Conservation (phyloP, 495 filamentous ascomycete species). For the Penicillium alfredii region DNA sequence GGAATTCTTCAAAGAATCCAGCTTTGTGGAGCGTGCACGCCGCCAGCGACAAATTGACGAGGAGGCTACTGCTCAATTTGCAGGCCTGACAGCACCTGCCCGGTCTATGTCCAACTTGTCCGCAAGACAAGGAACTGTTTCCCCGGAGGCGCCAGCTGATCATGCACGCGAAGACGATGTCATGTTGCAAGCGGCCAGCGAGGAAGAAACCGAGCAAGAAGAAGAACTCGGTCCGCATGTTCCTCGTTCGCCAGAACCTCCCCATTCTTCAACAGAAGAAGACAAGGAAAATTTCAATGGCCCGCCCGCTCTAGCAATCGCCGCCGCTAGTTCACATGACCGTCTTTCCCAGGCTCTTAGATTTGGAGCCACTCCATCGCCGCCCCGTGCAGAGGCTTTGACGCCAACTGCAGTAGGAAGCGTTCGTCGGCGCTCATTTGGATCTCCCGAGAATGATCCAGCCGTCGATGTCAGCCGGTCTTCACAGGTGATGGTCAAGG, state of each 20-base stretch:
- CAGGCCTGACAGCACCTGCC: constrained; percentile 33
- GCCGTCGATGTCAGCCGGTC: constrained; percentile 14
- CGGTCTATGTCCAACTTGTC: too few species aligned
- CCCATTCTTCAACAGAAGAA: constrained; percentile 34
- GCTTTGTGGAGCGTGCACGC: constrained; percentile 35
- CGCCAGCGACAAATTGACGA: constrained; percentile 33
- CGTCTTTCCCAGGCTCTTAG: constrained; percentile 38
- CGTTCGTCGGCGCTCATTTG: constrained; percentile 1
- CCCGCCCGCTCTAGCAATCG: constrained; percentile 20
- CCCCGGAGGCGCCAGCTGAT: constrained; percentile 1
- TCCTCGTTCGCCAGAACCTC: constrained; percentile 21
- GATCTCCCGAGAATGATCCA: constrained; percentile 9
- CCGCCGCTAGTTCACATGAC: constrained; percentile 31
- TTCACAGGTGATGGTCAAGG: constrained; percentile 40
- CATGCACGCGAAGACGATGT: constrained; percentile 5
- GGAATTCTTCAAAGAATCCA: constrained; percentile 43
- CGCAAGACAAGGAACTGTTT: too few species aligned
- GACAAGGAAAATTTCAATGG: constrained; percentile 47
- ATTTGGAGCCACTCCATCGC: constrained; percentile 21
- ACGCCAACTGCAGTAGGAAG: too few species aligned
- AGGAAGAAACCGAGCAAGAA: constrained; percentile 50
- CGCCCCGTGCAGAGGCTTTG: too few species aligned
- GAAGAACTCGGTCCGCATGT: constrained; percentile 29
- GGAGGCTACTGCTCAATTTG: constrained; percentile 36
- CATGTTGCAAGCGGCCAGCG: constrained; percentile 27